Evolutionary conservation across 129 eudicot genomes (phyloP), one percentile per base, ranked within the genome.

Genomic region (Artemisia tridentata): DNA sequence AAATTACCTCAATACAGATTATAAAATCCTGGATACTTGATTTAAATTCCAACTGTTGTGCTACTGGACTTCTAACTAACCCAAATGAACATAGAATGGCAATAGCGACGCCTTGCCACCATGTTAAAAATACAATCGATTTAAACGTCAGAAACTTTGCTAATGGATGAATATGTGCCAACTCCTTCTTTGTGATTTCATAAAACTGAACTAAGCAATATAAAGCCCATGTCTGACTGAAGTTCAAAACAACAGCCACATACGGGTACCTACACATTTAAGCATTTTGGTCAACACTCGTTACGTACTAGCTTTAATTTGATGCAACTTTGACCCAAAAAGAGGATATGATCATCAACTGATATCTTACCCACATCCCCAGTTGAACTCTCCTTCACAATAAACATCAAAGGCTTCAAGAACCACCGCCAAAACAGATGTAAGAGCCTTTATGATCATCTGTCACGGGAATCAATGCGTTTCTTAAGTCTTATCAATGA

Each of bases 91-190:
- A 83, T 68, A 90, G 80, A 72, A 95, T 84, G 23, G 97, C 92
- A 47, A 95, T 95, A 50, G 92, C 91, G 43, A 95, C 83, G 62
- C 99, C 99, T 95, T 95, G 97, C 99, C 99, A 95, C 97, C 97
- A 95, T 9, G 99, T 95, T 69, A 95, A 65, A 79, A 95, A 95
- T 55, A 95, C 99, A 69, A 95, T 95, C 43, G 99, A 90, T 79
- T 90, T 95, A 65, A 95, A 95, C 25, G 99, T 95, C 69, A 95
- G 81, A 81, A 95, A 95, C 84, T 95, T 90, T 70, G 91, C 86
- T 16, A 95, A 71, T 7, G 96, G 99, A 76, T 86, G 58, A 62
- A 95, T 95, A 82, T 90, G 99, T 20, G 89, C 78, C 77, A 95
- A 57, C 72, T 90, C 96, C 18, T 82, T 79, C 75, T 90, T 91